Percentiles rank a stretch among this genome's conserved stretches.
Conservation (phyloP, 129 eudicot genomes). For the Escallonia herrerae region DNA sequence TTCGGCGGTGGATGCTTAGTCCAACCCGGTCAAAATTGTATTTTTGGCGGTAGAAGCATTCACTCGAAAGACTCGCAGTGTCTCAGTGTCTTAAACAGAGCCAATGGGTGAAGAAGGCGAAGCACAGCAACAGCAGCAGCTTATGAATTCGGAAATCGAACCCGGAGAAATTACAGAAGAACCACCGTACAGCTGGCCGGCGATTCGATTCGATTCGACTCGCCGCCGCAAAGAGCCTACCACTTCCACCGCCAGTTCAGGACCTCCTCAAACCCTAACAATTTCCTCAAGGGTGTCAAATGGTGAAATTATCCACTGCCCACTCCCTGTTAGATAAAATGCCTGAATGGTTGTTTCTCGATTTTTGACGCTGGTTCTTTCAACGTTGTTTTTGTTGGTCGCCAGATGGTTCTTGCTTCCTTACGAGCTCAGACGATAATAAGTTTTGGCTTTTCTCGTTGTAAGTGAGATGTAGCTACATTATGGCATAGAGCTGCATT, state of each 20-base stretch:
- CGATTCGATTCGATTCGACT: constrained; percentile 33
- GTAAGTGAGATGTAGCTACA: constrained; percentile 27
- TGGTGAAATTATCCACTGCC: constrained; percentile 30
- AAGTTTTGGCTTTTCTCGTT: constrained; percentile 44
- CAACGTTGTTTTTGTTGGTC: constrained; percentile 47
- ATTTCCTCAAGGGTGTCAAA: constrained; percentile 52
- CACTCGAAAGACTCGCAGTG: too few relatives aligned
- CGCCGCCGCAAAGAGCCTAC: constrained; percentile 36
- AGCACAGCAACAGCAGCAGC: not conserved
- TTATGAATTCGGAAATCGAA: not conserved
- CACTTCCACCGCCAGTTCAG: constrained; percentile 49
- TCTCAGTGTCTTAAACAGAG: too few relatives aligned
- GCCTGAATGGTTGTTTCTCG: not conserved
- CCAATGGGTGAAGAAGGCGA: constrained; percentile 19
- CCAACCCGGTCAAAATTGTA: too few relatives aligned
- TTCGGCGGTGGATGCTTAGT: too few relatives aligned
- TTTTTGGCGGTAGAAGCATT: too few relatives aligned
- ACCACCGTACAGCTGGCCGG: constrained; percentile 27
- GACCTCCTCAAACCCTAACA: constrained; percentile 41
- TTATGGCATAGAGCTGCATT: too few relatives aligned
- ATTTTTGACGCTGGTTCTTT: not conserved
- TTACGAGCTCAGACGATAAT: constrained; percentile 73
- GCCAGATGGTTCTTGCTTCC: constrained; percentile 90
- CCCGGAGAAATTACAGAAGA: constrained; percentile 8
- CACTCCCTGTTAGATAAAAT: not conserved